These are phyloP conservation scores for Dactylis glomerata DNA, from an alignment of 176 grass and related monocot genomes.

Conservation along the genomic window DNA sequence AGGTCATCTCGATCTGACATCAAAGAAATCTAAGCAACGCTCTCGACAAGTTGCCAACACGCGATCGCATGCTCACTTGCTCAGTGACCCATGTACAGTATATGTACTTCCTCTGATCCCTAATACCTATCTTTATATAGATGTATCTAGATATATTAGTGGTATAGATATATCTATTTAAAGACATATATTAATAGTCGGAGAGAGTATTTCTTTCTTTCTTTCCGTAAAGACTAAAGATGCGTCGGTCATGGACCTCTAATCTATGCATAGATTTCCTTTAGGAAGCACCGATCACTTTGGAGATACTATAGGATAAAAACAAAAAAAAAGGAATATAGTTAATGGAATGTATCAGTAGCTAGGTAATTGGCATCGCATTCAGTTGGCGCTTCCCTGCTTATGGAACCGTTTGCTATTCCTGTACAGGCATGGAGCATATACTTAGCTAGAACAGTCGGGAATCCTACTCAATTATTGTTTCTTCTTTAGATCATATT, in stretches of 20 bases:
- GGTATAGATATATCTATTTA: too few relatives aligned
- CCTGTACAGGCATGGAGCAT: neutral
- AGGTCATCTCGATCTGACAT: too few relatives aligned
- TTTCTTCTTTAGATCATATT: neutral
- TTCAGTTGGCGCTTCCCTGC: neutral
- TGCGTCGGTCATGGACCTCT: neutral
- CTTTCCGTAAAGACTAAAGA: neutral
- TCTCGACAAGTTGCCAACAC: too few relatives aligned
- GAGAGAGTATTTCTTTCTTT: too few relatives aligned
- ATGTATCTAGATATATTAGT: too few relatives aligned
- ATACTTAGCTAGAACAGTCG: neutral
- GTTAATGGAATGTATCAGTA: neutral
- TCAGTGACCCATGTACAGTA: too few relatives aligned
- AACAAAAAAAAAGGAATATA: neutral
- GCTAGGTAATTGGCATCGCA: neutral
- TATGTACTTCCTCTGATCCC: too few relatives aligned
- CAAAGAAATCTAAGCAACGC: too few relatives aligned
- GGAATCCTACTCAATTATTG: neutral
- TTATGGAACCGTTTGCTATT: neutral
- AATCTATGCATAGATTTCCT: neutral
- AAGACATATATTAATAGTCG: too few relatives aligned
- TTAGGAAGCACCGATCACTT: neutral
- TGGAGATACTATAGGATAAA: neutral
- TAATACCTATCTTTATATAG: too few relatives aligned
- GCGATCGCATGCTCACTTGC: too few relatives aligned